Evolutionary conservation across 768 basidiomycete genomes (phyloP), one percentile per base, ranked within the genome.

Genomic region (Macrolepiota albuminosa): DNA sequence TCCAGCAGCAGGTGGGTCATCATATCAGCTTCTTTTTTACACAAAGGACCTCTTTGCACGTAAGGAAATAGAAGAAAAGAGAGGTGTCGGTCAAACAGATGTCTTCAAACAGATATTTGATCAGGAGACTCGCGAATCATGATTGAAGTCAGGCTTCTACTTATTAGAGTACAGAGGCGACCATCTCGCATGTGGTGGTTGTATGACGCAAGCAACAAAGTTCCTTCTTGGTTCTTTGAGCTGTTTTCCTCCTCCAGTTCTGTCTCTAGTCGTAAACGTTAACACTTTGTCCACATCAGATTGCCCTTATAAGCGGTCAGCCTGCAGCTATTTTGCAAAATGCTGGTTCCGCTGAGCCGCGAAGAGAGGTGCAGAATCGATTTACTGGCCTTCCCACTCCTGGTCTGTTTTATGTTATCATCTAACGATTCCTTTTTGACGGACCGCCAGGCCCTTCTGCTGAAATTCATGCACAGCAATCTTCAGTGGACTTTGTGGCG

Each of bases 1-100:
- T 93, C 60, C 92, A 94, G 67, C 92, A 94, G 69, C 93, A 94
- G 86, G 93, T 88, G 83, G 69, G 54, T 52, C 54, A 56, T 45
- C 45, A 51, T 45, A 31, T 50, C 52, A 31, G 11, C 63, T 24
- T 46, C 29, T 40, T 52, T 33, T 37, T 47, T 55, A 36, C 60
- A 51, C 54, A 8, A 2, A 46, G 46, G 45, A 51, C 13, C 36
- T 21, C 18, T 33, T 31, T 40, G 31, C 29, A 33, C 43, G 52
- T 54, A 34, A 51, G 36, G 39, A 46, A 55, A 48, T 48, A 18
- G 43, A 45, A 11, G 40, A 39, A 34, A 49, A 21, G 34, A 56
- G 54, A 29, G 54, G 26, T 24, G 31, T 7, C 42, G 33, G 14
- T 56, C 39, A 8, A 43, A 36, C 54, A 34, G 29, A 48, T 14